Percentiles rank a stretch among this genome's conserved stretches.
Conservation (phyloP, 805 yeast species). For the Maudiozyma serrabonitensis region DNA sequence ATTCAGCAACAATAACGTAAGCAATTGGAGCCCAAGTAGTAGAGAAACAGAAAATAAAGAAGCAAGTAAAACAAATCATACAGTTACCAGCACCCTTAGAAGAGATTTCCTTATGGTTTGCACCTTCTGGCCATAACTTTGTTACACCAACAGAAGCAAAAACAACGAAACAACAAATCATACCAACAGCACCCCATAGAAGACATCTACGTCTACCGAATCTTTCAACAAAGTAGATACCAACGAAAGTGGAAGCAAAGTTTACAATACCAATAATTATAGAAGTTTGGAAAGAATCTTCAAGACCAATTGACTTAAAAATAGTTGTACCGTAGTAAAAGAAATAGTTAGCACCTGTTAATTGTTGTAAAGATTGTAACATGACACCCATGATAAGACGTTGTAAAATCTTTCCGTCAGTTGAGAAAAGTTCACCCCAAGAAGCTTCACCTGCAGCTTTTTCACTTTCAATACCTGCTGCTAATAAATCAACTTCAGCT, state of each 20-base stretch:
- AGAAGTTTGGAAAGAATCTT: neutral
- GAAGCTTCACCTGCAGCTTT: neutral
- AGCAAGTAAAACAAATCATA: neutral
- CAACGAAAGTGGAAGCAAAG: slow-evolving; percentile 45
- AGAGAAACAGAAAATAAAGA: slow-evolving; percentile 1
- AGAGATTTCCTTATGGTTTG: neutral
- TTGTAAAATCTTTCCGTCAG: neutral
- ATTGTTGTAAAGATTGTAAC: neutral
- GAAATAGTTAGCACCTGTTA: slow-evolving; percentile 1
- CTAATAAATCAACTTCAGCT: neutral
- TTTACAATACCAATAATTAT: slow-evolving; percentile 55
- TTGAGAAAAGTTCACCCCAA: neutral
- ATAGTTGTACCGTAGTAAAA: slow-evolving; percentile 1
- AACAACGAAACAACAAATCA: slow-evolving; percentile 1
- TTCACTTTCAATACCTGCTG: neutral
- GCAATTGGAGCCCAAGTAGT: slow-evolving; percentile 1
- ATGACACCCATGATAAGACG: slow-evolving; percentile 1
- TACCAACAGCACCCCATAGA: neutral
- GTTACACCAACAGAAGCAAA: slow-evolving; percentile 1
- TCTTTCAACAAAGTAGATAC: slow-evolving; percentile 41
- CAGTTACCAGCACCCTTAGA: slow-evolving; percentile 28
- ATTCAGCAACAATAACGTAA: neutral
- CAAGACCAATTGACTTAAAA: neutral
- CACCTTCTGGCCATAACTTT: neutral
- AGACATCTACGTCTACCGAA: slow-evolving; percentile 41